Evolutionary conservation across 768 basidiomycete genomes (phyloP).

Genomic region (Galerina sulciceps): DNA sequence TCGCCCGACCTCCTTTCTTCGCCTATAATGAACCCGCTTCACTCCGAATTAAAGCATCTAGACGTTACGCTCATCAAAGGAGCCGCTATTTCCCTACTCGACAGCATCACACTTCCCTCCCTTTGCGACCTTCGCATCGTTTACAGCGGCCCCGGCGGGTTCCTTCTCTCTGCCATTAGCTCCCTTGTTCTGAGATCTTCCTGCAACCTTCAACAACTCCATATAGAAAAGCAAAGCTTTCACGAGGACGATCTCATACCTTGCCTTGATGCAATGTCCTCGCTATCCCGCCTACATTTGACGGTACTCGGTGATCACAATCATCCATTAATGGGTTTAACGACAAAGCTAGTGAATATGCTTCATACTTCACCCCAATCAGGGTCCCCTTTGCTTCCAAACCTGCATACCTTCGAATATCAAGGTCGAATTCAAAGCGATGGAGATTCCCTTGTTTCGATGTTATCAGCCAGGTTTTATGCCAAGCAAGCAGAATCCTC

Average conservation of each 20-base stretch:
- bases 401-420: slow-evolving; percentile 13
- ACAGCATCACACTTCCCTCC: slow-evolving; percentile 21
- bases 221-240: slow-evolving; percentile 16
- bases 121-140: slow-evolving; percentile 20
- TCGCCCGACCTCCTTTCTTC: slow-evolving; percentile 14
- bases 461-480: slow-evolving; percentile 8
- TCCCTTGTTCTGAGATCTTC: slow-evolving; percentile 19
- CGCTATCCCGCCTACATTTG: slow-evolving; percentile 15
- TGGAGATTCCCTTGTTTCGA: not conserved
- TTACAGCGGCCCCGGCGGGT: slow-evolving; percentile 14
- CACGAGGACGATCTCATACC: slow-evolving; percentile 17
- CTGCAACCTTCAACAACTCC: slow-evolving; percentile 16
- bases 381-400: slow-evolving; percentile 12
- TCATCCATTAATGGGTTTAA: slow-evolving; percentile 13
- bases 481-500: not conserved
- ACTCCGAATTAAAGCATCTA: slow-evolving; percentile 17
- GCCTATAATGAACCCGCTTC: slow-evolving; percentile 5
- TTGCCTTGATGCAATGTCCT: slow-evolving; percentile 16
- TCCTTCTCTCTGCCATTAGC: slow-evolving; percentile 16
- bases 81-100: slow-evolving; percentile 20
- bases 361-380: slow-evolving; percentile 10
- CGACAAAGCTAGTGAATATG: slow-evolving; percentile 6
- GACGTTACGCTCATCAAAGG: slow-evolving; percentile 25
- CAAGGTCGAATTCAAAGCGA: slow-evolving; percentile 12
- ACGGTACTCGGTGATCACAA: not conserved